A percentile compares a stretch with the other conserved stretches of the same genome.
These are phyloP conservation scores for Candida sp. DNA, from an alignment of 1,139 yeast species.

Conservation along the genomic window DNA sequence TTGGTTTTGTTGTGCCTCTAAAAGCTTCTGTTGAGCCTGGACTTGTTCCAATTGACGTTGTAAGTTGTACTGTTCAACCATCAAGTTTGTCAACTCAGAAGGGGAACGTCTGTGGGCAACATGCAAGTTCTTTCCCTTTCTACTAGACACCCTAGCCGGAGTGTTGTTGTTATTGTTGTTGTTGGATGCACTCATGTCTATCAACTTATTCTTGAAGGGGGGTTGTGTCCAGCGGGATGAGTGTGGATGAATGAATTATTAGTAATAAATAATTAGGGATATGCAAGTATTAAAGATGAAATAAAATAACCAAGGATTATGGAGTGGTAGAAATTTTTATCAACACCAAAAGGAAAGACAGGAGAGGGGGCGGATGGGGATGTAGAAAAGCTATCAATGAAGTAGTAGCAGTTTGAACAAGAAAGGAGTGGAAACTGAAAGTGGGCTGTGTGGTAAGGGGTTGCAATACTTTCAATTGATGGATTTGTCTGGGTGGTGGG, in stretches of 20 bases:
- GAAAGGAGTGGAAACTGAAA: neutral
- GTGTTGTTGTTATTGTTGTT: slow-evolving; percentile 2
- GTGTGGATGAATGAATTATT: neutral
- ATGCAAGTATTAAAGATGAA: neutral
- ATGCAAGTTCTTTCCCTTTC: slow-evolving; percentile 56
- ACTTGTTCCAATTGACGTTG: slow-evolving; percentile 93
- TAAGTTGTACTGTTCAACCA: slow-evolving; percentile 92
- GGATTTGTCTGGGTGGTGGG: neutral
- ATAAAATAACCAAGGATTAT: neutral
- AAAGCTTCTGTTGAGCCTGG: slow-evolving; percentile 91
- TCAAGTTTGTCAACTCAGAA: slow-evolving; percentile 89
- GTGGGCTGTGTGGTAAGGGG: neutral
- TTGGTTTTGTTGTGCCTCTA: slow-evolving; percentile 68
- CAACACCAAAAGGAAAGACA: neutral
- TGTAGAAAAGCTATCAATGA: too few species aligned
- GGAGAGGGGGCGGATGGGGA: neutral
- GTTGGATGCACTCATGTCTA: neutral
- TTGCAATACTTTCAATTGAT: neutral
- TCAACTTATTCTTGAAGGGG: neutral
- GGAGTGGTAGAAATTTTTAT: neutral
- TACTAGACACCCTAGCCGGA: slow-evolving; percentile 18
- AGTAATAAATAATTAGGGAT: neutral
- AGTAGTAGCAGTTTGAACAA: neutral
- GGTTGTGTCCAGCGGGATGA: neutral
- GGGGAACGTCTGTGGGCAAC: slow-evolving; percentile 97